Conservation (phyloP, 2,329 filamentous ascomycete species). For the Elsinoe arachidis region DNA sequence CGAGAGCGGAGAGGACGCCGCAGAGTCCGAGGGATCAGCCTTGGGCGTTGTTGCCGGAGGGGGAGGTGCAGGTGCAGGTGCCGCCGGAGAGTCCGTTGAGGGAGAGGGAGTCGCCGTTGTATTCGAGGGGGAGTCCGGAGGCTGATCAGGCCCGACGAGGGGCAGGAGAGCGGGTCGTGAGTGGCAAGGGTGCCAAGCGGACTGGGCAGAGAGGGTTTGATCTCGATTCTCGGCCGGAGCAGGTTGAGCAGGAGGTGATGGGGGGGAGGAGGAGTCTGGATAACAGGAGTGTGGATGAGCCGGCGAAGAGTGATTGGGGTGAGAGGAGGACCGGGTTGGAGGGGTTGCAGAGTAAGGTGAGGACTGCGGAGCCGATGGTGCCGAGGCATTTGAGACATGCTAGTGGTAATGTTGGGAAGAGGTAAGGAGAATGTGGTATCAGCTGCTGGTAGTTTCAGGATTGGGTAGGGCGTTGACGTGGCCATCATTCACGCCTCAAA, state of each 20-base stretch:
- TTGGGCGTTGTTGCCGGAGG: background rate
- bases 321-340: constrained; percentile 5
- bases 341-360: constrained; percentile 3
- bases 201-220: background rate
- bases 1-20: background rate
- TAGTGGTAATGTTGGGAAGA: constrained; percentile 8
- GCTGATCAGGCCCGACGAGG: background rate
- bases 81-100: constrained; percentile 6
- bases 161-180: background rate
- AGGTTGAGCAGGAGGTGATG: background rate
- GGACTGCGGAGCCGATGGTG: background rate
- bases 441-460: background rate
- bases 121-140: background rate
- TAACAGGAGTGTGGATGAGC: background rate
- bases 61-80: background rate
- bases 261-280: background rate
- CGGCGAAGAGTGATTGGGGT: constrained; percentile 7
- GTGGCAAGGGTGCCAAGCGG: background rate
- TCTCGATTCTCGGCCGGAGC: background rate
- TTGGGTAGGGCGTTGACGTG: too few relatives aligned
- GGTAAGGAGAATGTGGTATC: background rate
- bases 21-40: background rate
- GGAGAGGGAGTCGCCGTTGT: background rate
- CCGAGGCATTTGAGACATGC: constrained; percentile 12
- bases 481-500: too few relatives aligned